phyloP scores from a whole-genome alignment of 345 rosid species.

The Lepidium didymum region DNA sequence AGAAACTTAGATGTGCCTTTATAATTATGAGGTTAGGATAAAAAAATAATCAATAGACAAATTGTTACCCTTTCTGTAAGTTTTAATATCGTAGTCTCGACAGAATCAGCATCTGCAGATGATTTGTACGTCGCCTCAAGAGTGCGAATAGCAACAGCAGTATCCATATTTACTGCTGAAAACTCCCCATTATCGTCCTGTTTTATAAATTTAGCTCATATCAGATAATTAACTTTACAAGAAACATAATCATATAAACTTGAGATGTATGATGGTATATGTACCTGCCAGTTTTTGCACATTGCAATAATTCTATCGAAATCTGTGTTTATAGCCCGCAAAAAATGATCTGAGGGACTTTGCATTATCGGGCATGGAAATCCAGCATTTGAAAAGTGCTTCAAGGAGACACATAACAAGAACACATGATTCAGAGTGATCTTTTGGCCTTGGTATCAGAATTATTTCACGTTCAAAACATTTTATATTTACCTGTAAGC shows the following conservation, averaged over 20 bases:
- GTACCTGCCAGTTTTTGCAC: constrained; percentile 99
- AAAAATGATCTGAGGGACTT: constrained; percentile 99
- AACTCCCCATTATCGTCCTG: constrained; percentile 98
- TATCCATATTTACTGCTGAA: constrained; percentile 97
- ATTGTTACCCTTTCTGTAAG: constrained; percentile 73
- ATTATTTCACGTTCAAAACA: not conserved
- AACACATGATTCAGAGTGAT: not conserved
- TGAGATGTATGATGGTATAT: not conserved
- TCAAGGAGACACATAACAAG: constrained; percentile 17
- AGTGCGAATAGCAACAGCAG: constrained; percentile 96
- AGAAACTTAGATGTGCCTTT: not conserved
- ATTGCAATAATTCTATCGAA: constrained; percentile 96
- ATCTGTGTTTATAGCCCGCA: constrained; percentile 96
- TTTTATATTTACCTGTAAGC: constrained; percentile 66
- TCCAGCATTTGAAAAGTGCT: constrained; percentile 99
- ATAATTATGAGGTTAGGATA: not conserved
- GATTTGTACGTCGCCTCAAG: constrained; percentile 95
- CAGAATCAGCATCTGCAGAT: constrained; percentile 86
- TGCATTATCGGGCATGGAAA: constrained; percentile 99
- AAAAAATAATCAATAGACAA: not conserved
- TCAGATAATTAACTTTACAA: not conserved
- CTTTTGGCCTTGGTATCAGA: not conserved
- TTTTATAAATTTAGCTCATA: not conserved
- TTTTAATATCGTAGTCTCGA: constrained; percentile 65
- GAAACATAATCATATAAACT: not conserved